Percentiles rank a stretch among this genome's conserved stretches.
phyloP scores from a whole-genome alignment of 106 monocot genomes.

The Allium cepa region DNA sequence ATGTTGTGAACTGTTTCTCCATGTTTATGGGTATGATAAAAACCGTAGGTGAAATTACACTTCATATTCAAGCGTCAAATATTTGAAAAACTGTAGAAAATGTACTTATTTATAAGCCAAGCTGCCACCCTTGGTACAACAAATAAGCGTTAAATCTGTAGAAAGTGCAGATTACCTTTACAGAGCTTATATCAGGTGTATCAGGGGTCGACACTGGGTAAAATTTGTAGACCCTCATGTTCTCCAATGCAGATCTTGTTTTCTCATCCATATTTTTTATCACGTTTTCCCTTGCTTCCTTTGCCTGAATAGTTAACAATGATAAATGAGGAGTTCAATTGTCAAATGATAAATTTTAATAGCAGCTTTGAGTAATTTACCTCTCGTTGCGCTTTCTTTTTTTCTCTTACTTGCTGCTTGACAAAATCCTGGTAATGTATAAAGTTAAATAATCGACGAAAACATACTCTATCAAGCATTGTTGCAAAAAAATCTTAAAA shows the following conservation, averaged over 20 bases:
- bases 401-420: constrained; percentile 69
- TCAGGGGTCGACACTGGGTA: constrained; percentile 71
- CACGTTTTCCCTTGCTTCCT: constrained; percentile 70
- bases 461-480: neutral
- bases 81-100: neutral
- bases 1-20: neutral
- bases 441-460: neutral
- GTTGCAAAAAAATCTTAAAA: too few relatives aligned
- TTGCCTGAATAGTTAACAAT: constrained; percentile 36
- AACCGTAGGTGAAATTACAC: neutral
- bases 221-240: constrained; percentile 84
- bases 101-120: neutral
- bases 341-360: neutral
- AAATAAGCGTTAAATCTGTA: too few relatives aligned
- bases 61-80: neutral
- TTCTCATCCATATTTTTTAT: constrained; percentile 73
- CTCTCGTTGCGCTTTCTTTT: constrained; percentile 61
- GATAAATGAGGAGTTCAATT: neutral
- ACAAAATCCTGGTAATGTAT: constrained; percentile 50
- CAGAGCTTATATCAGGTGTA: constrained; percentile 75
- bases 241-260: constrained; percentile 67
- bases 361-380: constrained; percentile 17
- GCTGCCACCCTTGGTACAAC: too few relatives aligned
- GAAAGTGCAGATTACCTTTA: constrained; percentile 42
- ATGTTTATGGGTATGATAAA: neutral